Evolutionary conservation across 345 rosid species (phyloP), one percentile per base, ranked within the genome.

Genomic region (Anacardium occidentale): DNA sequence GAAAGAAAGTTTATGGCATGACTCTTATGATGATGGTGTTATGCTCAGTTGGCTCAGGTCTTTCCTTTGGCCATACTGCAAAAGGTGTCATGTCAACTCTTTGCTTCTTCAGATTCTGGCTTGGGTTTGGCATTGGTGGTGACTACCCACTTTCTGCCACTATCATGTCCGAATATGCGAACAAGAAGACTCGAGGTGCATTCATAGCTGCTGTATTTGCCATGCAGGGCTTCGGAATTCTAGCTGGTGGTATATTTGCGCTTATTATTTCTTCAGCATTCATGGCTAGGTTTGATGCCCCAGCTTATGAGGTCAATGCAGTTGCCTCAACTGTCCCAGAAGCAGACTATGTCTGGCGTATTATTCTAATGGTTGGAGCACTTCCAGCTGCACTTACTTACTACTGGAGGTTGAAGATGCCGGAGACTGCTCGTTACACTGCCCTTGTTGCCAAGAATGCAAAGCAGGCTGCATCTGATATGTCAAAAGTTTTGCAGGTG

Each of bases 131-230:
- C 29, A 87, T 90, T 2, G 96, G 96, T 1, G 96, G 96, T 7
- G 96, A 90, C 63, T 90, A 90, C 75, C 96, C 96, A 0, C 86
- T 90, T 69, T 90, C 96, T 1, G 93, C 93, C 11, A 88, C 93
- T 0, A 90, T 92, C 76, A 90, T 90, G 96, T 92, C 97, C 0
- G 97, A 92, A 64, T 90, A 89, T 71, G 91, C 97, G 7, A 92
- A 87, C 74, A 92, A 92, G 84, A 90, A 92, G 76, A 92, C 96
- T 3, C 86, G 97, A 0, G 97, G 97, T 1, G 97, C 97, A 0
- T 92, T 90, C 74, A 83, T 92, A 24, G 97, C 96, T 4, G 94
- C 97, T 1, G 97, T 92, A n/a, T 92, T 92, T 18, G 97, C 97
- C 0, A 92, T 92, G 97, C 97, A 90, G 71, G 97, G 97, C 1